Conservation (phyloP, 305 asterid genomes). For the Andrographis paniculata region DNA sequence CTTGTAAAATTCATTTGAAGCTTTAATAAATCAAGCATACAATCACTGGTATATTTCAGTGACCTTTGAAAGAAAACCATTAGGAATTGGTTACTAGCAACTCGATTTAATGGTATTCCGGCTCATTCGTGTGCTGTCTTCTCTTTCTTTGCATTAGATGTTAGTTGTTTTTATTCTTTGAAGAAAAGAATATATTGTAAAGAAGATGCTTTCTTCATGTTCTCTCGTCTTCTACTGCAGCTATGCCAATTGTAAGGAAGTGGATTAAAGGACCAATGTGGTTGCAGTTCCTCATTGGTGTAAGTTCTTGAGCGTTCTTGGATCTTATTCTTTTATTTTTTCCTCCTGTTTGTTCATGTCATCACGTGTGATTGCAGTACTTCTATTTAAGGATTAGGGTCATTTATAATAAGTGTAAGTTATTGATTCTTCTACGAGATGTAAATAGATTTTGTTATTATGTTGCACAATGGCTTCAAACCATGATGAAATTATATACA, state of each 20-base stretch:
- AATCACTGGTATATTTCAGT: neutral
- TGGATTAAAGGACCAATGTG: slow-evolving; percentile 87
- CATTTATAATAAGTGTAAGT: too few species aligned
- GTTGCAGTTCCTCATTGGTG: slow-evolving; percentile 87
- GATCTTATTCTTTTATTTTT: too few species aligned
- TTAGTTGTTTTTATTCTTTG: neutral
- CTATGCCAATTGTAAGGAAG: slow-evolving; percentile 72
- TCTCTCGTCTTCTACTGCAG: slow-evolving; percentile 30
- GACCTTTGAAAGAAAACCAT: slow-evolving; percentile 6
- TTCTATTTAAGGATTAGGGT: too few species aligned
- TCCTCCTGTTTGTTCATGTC: too few species aligned
- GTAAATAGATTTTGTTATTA: too few species aligned
- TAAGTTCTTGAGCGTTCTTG: slow-evolving; percentile 27
- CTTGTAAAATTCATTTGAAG: neutral
- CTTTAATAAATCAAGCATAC: neutral
- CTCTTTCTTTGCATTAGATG: too few species aligned
- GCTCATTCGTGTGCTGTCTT: too few species aligned
- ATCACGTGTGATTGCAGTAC: too few species aligned
- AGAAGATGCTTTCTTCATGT: slow-evolving; percentile 9
- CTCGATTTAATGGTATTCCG: too few species aligned
- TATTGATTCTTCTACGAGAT: too few species aligned
- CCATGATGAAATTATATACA: too few species aligned
- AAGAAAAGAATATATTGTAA: neutral
- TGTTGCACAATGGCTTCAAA: too few species aligned
- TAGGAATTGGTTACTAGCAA: neutral